These are phyloP conservation scores for Nannochloris sp. DNA, from an alignment of 139 green algal genomes.

Conservation along the genomic window DNA sequence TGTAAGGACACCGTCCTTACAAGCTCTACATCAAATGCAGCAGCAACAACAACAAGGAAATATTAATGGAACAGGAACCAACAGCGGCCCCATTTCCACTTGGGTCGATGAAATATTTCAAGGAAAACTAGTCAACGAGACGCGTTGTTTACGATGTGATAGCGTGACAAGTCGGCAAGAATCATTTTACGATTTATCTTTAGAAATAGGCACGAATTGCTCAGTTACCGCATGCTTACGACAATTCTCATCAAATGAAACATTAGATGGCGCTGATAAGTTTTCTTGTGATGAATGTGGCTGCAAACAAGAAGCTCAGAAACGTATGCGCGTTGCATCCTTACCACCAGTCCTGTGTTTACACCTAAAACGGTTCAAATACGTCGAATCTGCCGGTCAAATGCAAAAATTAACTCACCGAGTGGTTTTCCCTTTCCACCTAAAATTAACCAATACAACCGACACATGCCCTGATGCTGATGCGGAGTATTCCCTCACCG, in stretches of 20 bases:
- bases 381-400: slow-evolving; percentile 65
- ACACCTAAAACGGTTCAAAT: slow-evolving; percentile 98
- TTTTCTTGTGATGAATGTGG: slow-evolving; percentile 95
- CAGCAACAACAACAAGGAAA: too few relatives aligned
- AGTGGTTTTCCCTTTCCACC: slow-evolving; percentile 93
- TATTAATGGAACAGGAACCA: too few relatives aligned
- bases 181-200: slow-evolving; percentile 88
- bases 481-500: slow-evolving; percentile 76
- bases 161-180: slow-evolving; percentile 67
- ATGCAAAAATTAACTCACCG: slow-evolving; percentile 93
- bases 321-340: slow-evolving; percentile 63
- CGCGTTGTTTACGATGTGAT: slow-evolving; percentile 85
- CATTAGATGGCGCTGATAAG: slow-evolving; percentile 81
- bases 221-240: slow-evolving; percentile 76
- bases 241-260: slow-evolving; percentile 84
- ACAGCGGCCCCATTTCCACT: slow-evolving; percentile 34
- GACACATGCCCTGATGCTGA: slow-evolving; percentile 51
- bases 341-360: slow-evolving; percentile 79
- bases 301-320: slow-evolving; percentile 76
- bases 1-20: slow-evolving; percentile 13
- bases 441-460: slow-evolving; percentile 86
- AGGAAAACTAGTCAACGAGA: slow-evolving; percentile 89
- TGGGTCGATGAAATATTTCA: slow-evolving; percentile 95
- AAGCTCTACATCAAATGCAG: slow-evolving; percentile 19
- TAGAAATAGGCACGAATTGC: slow-evolving; percentile 93